A percentile compares a stretch with the other conserved stretches of the same genome.
phyloP scores from a whole-genome alignment of 352 stramenopile genomes.

The Pythium biforme region DNA sequence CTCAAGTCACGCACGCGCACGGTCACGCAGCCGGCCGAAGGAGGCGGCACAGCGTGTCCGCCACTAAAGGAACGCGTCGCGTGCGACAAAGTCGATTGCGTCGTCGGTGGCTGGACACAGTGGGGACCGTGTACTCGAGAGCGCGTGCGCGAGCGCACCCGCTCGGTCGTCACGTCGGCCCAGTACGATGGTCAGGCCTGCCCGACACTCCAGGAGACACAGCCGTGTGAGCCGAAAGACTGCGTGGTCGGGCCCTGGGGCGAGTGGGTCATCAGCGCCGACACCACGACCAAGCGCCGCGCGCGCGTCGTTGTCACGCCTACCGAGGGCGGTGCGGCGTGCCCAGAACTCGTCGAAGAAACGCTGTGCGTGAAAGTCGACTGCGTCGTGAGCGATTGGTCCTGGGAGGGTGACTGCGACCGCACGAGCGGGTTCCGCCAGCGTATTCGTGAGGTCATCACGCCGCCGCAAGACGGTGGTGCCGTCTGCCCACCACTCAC shows the following conservation, averaged over 20 bases:
- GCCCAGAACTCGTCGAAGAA: constrained; percentile 41
- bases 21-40: constrained; percentile 18
- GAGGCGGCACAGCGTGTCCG: constrained; percentile 29
- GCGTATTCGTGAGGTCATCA: constrained; percentile 33
- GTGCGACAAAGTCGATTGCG: constrained; percentile 35
- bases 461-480: constrained; percentile 38
- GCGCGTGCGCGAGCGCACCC: constrained; percentile 12
- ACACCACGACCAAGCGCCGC: constrained; percentile 16
- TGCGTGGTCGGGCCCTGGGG: constrained; percentile 29
- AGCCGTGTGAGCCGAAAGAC: constrained; percentile 29
- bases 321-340: constrained; percentile 37
- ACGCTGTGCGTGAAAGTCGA: constrained; percentile 29
- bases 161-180: constrained; percentile 30
- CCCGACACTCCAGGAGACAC: constrained; percentile 24
- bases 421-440: constrained; percentile 31
- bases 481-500: constrained; percentile 36
- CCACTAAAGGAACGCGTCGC: constrained; percentile 37
- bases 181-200: constrained; percentile 42
- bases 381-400: constrained; percentile 49
- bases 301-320: constrained; percentile 10
- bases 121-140: constrained; percentile 8
- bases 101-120: constrained; percentile 23
- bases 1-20: constrained; percentile 23
- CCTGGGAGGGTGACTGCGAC: constrained; percentile 34
- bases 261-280: constrained; percentile 20